Percentiles rank a stretch among this genome's conserved stretches.
Evolutionary conservation across 108 stramenopile species (phyloP).

Genomic region (Nitzschia palea): DNA sequence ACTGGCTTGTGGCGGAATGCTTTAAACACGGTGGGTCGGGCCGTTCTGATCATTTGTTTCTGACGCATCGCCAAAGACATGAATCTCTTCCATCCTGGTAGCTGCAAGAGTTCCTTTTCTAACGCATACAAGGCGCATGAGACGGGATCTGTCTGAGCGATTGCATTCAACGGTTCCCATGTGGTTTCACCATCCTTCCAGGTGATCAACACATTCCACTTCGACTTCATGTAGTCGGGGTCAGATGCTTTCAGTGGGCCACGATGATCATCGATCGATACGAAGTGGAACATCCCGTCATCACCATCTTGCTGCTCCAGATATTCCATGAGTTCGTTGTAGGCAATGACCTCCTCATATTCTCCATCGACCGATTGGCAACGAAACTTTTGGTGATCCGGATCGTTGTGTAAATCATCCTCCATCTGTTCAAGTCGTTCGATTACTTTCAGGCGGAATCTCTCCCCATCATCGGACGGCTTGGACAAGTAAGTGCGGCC

Average conservation of each 20-base stretch:
- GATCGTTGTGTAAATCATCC: background rate
- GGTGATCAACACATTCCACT: constrained; percentile 34
- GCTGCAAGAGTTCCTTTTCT: constrained; percentile 32
- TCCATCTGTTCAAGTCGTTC: background rate
- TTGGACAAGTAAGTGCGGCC: background rate
- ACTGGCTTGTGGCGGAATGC: background rate
- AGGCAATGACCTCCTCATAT: constrained; percentile 2
- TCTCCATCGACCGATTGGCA: too few species aligned
- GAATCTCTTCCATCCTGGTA: constrained; percentile 43
- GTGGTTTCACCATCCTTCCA: constrained; percentile 36
- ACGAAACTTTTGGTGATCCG: background rate
- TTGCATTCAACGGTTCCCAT: constrained; percentile 24
- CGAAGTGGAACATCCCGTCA: constrained; percentile 1
- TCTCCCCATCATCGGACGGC: background rate
- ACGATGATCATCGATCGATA: constrained; percentile 16
- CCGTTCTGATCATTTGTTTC: constrained; percentile 12
- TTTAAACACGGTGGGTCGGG: constrained; percentile 5
- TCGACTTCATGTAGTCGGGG: constrained; percentile 25
- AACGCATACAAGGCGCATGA: constrained; percentile 37
- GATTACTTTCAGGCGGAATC: background rate
- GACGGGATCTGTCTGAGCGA: constrained; percentile 33
- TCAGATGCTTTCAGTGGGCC: constrained; percentile 20
- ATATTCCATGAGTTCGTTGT: constrained; percentile 15
- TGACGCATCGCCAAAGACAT: constrained; percentile 6
- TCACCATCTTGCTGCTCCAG: background rate